Evolutionary conservation across 2,329 filamentous ascomycete genomes (phyloP), one percentile per base, ranked within the genome.

Genomic region (Aureobasidium sp.): DNA sequence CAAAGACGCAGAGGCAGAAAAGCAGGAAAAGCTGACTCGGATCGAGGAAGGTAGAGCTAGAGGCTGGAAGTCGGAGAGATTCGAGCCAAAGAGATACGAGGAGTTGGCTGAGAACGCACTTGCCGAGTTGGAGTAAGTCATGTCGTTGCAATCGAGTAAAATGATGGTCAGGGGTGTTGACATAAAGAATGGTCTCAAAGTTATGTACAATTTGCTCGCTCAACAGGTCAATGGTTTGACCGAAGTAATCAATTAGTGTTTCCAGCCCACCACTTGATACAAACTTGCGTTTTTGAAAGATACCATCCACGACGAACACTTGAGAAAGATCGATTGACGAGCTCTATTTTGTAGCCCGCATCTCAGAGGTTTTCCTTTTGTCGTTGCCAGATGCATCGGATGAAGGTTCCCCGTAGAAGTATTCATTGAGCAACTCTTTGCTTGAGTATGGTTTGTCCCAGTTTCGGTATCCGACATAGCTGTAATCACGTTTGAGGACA

Each of bases 61-160:
- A 49, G 62, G 62, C 1, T 72, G 70, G 71, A 53, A 54, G 62
- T 63, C 63, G 53, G 62, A 67, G 57, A 64, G 70, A 30, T 73
- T 72, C 51, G 63, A 68, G 14, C 61, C 68, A 5, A 59, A 54
- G 39, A 68, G 49, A 51, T 73, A 71, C 59, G 57, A 54, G 49
- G 62, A 62, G 6, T 53, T 73, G 51, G 68, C 67, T 45, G 69
- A 70, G 51, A 61, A 61, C 44, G 70, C 71, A 10, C 51, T 71
- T 58, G 67, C 63, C 7, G 71, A 73, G 61, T 49, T 73, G 57
- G 36, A 41, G 14, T 34, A 29, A 5, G 27, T 32, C 14, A 5
- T 14, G 25, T n/a, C 27, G 14, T 30, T n/a, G 6, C 3, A 14
- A n/a, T 48, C 3, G 44, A 48, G 27, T 21, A 44, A n/a, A 10